Base-by-base conservation (phyloP, 2,329 filamentous ascomycete species). In the Ophiostoma ips region DNA sequence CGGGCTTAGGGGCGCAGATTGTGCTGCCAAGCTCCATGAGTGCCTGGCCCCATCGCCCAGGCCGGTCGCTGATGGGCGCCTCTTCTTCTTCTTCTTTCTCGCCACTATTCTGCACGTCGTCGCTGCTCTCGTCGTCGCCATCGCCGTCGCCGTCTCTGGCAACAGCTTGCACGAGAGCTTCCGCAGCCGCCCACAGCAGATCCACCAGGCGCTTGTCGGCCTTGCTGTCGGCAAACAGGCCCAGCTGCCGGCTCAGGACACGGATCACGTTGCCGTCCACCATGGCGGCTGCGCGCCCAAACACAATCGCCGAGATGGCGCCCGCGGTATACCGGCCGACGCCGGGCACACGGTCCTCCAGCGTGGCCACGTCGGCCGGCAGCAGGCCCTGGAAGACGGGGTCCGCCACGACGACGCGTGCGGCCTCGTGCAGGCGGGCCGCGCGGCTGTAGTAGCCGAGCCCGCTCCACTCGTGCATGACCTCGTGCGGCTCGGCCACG, bases 1-100 rank as follows among this genome's bases (percentile, higher is more conserved):
- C 71, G 1, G 78, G 78, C 55, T 73, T 74, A 6, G 78, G 77
- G 7, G 70, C 71, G 56, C 78, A 82, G 2, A 81, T 59, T 0
- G 78, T 82, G 54, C 76, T 80, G 3, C 78, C 78, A 4, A 82
- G 66, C 58, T 82, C 78, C 78, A 82, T 82, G 24, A 82, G 62
- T 1, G 75, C 78, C 58, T 82, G 78, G 0, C 79, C 79, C 78
- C 77, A 81, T 53, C 71, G 62, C 0, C 77, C 77, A 0, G 78
- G 77, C 19, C 72, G 61, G 48, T 75, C 69, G 49, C 71, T 79
- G 13, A 59, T 54, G 19, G 62, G 15, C 0, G 52, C 45, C 8
- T 48, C 47, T 5, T n/a, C n/a, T 35, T 49, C 1, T 55, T 56
- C 10, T 33, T 36, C 1, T 53, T 54, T n/a, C n/a, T n/a, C n/a